Conservation (phyloP, 768 basidiomycete genomes). For the Amyloporia xantha region DNA sequence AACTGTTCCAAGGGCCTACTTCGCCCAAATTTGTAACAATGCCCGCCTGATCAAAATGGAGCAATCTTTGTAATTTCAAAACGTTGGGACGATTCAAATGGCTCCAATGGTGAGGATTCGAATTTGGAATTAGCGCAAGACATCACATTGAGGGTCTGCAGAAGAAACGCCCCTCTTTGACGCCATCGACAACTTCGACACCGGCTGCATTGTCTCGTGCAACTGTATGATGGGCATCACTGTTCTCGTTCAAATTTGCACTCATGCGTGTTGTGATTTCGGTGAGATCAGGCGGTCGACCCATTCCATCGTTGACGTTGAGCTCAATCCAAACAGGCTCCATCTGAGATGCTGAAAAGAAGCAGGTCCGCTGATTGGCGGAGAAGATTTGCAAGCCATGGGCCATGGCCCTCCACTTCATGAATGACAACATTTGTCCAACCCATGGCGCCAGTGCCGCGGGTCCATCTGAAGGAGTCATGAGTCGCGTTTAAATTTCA, state of each 20-base stretch:
- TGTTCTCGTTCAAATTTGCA: slow-evolving; percentile 71
- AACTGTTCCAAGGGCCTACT: slow-evolving; percentile 97
- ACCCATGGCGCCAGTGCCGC: slow-evolving; percentile 95
- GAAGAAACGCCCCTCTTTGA: slow-evolving; percentile 86
- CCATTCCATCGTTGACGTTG: slow-evolving; percentile 98
- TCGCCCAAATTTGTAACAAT: slow-evolving; percentile 97
- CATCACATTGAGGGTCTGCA: slow-evolving; percentile 87
- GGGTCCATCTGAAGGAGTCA: slow-evolving; percentile 70
- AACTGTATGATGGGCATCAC: slow-evolving; percentile 88
- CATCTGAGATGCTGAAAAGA: slow-evolving; percentile 98
- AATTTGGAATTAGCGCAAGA: slow-evolving; percentile 98
- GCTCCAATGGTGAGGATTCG: slow-evolving; percentile 85
- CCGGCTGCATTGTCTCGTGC: slow-evolving; percentile 93
- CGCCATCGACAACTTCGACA: slow-evolving; percentile 85
- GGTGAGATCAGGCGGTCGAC: slow-evolving; percentile 90
- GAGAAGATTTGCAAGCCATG: slow-evolving; percentile 98
- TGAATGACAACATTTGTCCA: slow-evolving; percentile 93
- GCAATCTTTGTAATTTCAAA: slow-evolving; percentile 72
- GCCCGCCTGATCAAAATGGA: slow-evolving; percentile 93
- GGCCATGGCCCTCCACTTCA: slow-evolving; percentile 85
- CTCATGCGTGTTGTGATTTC: slow-evolving; percentile 89
- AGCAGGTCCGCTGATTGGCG: slow-evolving; percentile 98
- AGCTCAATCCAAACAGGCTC: slow-evolving; percentile 99
- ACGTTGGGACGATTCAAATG: slow-evolving; percentile 61
- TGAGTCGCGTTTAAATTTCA: no score